Conservation (phyloP, 164 flowering plant genomes). For the Akebia trifoliata region DNA sequence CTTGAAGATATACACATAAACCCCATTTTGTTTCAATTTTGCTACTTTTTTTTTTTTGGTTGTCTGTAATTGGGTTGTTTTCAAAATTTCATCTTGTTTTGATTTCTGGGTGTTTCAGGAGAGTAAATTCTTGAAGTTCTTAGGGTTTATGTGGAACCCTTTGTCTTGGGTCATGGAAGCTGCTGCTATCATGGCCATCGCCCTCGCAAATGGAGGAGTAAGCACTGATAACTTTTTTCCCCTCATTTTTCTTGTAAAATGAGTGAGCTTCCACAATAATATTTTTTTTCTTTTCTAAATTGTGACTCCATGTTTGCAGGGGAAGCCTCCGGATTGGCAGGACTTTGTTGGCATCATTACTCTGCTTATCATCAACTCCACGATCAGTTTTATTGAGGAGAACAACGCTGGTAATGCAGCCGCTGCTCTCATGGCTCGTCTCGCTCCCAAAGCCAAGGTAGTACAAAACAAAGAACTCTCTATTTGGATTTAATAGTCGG, state of each 20-base stretch:
- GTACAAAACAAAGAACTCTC: too few relatives aligned
- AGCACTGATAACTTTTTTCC: conserved; percentile 17
- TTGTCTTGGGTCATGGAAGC: conserved; percentile 98
- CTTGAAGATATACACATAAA: too few relatives aligned
- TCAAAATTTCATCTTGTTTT: background rate
- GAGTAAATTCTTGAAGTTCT: conserved; percentile 76
- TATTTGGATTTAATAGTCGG: too few relatives aligned
- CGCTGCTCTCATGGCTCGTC: conserved; percentile 90
- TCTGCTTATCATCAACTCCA: conserved; percentile 76
- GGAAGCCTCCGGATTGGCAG: conserved; percentile 90
- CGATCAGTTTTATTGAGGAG: conserved; percentile 89
- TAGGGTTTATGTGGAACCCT: conserved; percentile 97
- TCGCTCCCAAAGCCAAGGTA: conserved; percentile 91
- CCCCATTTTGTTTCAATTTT: too few relatives aligned
- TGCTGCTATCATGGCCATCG: conserved; percentile 94
- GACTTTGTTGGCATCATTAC: conserved; percentile 84
- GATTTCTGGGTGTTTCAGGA: conserved; percentile 48
- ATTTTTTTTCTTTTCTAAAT: too few relatives aligned
- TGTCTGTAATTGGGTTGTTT: background rate
- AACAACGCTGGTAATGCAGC: conserved; percentile 97
- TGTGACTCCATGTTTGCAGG: too few relatives aligned
- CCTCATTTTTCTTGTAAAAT: background rate
- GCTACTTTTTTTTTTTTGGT: too few relatives aligned
- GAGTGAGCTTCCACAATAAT: background rate
- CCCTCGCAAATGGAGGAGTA: conserved; percentile 93